Evolutionary conservation across 164 flowering plant genomes (phyloP).

Genomic region (Santalum album): DNA sequence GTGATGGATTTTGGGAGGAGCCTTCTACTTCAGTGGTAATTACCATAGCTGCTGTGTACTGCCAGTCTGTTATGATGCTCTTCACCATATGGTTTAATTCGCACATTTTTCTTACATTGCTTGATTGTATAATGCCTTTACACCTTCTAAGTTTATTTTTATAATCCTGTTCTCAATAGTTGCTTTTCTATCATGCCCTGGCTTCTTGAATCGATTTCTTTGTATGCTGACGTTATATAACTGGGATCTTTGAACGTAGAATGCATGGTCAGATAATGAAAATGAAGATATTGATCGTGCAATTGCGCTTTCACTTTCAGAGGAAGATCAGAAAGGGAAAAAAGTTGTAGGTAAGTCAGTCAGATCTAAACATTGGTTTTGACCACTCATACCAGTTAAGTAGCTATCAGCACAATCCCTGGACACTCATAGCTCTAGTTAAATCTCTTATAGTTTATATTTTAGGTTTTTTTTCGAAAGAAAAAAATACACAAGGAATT

Average conservation of each 20-base stretch:
- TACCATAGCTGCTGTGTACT: background rate
- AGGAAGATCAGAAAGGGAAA: conserved; percentile 60
- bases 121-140: background rate
- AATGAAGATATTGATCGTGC: conserved; percentile 75
- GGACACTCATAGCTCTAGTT: too few species aligned
- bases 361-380: background rate
- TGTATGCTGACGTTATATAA: background rate
- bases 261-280: conserved; percentile 48
- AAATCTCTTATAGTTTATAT: too few species aligned
- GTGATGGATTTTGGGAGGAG: conserved; percentile 24
- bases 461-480: too few species aligned
- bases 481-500: too few species aligned
- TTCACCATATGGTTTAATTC: background rate
- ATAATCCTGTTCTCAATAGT: background rate
- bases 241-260: conserved; percentile 31
- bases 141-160: background rate
- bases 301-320: conserved; percentile 75
- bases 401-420: background rate
- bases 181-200: background rate
- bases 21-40: conserved; percentile 35
- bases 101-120: background rate
- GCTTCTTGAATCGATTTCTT: too few species aligned
- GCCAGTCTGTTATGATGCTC: background rate
- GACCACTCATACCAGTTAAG: background rate
- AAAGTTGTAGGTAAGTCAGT: conserved; percentile 42